Base-by-base conservation (phyloP, 306 rosid species). In the Vigna radiata region DNA sequence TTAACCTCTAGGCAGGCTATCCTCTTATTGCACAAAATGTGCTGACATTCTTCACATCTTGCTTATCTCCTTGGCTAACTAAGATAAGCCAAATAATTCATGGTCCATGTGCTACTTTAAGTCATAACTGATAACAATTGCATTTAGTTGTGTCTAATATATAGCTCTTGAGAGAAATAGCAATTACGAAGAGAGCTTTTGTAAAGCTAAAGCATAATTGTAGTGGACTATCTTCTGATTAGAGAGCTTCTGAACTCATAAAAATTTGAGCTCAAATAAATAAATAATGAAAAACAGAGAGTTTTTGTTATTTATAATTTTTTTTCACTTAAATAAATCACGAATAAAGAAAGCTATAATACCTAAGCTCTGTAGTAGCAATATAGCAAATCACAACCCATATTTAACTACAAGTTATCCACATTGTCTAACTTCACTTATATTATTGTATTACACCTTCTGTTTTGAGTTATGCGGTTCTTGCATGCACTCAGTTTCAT, bases 401-500 rank as follows among this genome's bases (percentile, higher is more conserved):
- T 52, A 11, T 52, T 79, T 23, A 37, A 49, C 23, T 71, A n/a
- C 17, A n/a, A n/a, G 7, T 60, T 62, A 0, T 16, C 39, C 13
- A 1, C 7, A 39, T 64, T 54, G 14, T 54, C 29, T 3, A 49
- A 49, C 49, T 43, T 72, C 19, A 27, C 33, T 68, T 74, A 19
- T 62, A 49, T 25, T 49, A 15, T 31, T 41, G 6, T 18, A 2
- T 17, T 72, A 15, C 65, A 50, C 64, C 21, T 47, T 29, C 39
- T 49, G 58, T 18, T 7, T 49, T 73, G 16, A 70, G 46, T 56
- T 77, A 33, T 21, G 53, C 27, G 7, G 13, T 60, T 55, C 68
- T 60, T 58, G 65, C 33, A 39, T 52, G 58, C 67, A 59, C 64
- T 76, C 7, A 68, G 61, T 44, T 29, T 84, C 52, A 52, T 27